phyloP scores from a whole-genome alignment of 352 stramenopile genomes.

The Thraustotheca clavata region DNA sequence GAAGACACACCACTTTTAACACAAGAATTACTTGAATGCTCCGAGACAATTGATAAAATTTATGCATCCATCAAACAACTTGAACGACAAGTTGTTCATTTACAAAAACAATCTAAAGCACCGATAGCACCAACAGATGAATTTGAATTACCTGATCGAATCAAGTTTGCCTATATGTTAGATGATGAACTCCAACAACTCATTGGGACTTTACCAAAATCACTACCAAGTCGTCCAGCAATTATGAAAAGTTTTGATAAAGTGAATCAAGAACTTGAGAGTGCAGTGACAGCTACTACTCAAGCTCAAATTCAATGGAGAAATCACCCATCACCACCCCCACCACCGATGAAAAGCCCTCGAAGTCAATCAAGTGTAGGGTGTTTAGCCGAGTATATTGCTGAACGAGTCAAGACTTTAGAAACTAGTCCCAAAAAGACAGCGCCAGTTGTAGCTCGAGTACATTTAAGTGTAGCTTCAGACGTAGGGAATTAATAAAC shows the following conservation, averaged over 20 bases:
- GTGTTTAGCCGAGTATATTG: background rate
- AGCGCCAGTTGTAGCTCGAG: no score
- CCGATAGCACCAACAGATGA: slow-evolving; percentile 22
- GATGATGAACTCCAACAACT: slow-evolving; percentile 52
- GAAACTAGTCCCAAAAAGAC: background rate
- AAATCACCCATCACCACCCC: background rate
- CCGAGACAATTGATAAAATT: background rate
- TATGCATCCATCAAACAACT: slow-evolving; percentile 48
- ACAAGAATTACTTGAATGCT: background rate
- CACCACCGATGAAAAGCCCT: background rate
- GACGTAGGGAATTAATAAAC: no score
- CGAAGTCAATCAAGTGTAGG: background rate
- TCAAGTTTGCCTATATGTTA: slow-evolving; percentile 73
- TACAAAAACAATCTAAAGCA: background rate
- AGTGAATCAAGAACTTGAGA: background rate
- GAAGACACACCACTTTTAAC: background rate
- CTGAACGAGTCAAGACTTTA: background rate
- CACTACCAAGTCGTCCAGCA: background rate
- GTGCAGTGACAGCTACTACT: background rate
- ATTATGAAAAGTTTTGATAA: background rate
- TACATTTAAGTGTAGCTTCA: no score
- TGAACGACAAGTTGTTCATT: slow-evolving; percentile 48
- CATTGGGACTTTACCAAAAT: background rate
- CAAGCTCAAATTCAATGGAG: background rate
- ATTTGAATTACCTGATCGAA: slow-evolving; percentile 73